Base-by-base conservation (phyloP, 441 rosid genomes). In the Rhodomyrtus psidioides region DNA sequence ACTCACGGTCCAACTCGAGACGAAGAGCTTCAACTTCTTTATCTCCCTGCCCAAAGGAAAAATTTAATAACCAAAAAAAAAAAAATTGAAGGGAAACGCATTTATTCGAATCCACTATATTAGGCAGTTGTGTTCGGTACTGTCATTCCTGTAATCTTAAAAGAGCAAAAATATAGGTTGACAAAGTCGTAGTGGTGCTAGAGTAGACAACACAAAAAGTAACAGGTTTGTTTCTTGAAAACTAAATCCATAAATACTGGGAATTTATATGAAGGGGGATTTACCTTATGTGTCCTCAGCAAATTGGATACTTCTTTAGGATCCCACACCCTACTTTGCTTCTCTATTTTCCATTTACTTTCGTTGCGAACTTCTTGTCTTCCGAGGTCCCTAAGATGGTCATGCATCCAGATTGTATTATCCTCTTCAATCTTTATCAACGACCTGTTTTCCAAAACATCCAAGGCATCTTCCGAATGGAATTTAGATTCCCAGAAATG, bases 1-100 rank as follows among this genome's bases (percentile, higher is more conserved):
- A n/a, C n/a, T n/a, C n/a, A n/a, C n/a, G 2, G 7, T n/a, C 8
- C 26, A 5, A 0, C 3, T 26, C 1, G 16, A 58, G 30, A n/a
- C 62, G 13, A 24, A 57, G 27, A 26, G 60, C 60, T 57, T 57
- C 60, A 5, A 26, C 28, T 26, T 12, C 26, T 26, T 57, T 57
- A n/a, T n/a, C n/a, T 3, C 60, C 60, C 60, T 56, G 59, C 59
- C 5, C 59, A 55, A 55, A 57, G 3, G 26, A 12, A 24, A 26
- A 24, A 4, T n/a, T n/a, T n/a, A n/a, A n/a, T n/a, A n/a, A n/a
- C n/a, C n/a, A n/a, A n/a, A n/a, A n/a, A n/a, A n/a, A n/a, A n/a
- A n/a, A n/a, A n/a, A n/a, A n/a, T 23, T 4, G 6, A 56, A 56
- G n/a, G 2, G 58, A 23, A 56, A 24, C 2, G 1, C 59, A 24